phyloP scores from a whole-genome alignment of 257 asterid species.

The Linaria vulgaris region DNA sequence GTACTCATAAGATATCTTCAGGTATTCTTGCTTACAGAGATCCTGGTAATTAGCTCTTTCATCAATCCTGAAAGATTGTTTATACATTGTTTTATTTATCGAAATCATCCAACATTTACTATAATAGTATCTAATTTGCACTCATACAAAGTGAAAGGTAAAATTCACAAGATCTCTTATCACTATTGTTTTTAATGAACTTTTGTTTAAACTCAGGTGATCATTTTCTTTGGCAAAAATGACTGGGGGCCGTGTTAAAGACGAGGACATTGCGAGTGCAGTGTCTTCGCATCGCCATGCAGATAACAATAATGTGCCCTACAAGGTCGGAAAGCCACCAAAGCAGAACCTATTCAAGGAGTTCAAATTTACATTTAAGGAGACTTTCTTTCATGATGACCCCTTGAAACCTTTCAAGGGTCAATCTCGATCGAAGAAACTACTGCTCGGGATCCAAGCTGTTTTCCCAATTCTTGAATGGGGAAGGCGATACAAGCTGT shows the following conservation, averaged over 20 bases:
- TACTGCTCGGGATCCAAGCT: conserved; percentile 45
- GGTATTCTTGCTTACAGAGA: background rate
- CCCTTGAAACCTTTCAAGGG: conserved; percentile 62
- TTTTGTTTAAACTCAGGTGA: background rate
- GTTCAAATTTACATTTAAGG: conserved; percentile 47
- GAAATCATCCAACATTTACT: no score
- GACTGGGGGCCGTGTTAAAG: conserved; percentile 35
- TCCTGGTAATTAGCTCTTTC: conserved; percentile 8
- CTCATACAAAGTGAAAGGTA: background rate
- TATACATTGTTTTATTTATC: no score
- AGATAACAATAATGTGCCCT: conserved; percentile 36
- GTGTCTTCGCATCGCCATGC: conserved; percentile 37
- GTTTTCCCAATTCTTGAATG: conserved; percentile 68
- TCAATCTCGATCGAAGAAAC: conserved; percentile 36
- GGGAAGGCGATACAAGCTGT: conserved; percentile 55
- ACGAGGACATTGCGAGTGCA: conserved; percentile 37
- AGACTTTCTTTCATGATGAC: conserved; percentile 72
- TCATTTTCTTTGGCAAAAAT: conserved; percentile 15
- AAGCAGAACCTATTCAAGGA: conserved; percentile 51
- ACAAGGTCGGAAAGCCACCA: conserved; percentile 63
- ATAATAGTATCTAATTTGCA: no score
- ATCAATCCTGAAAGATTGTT: background rate
- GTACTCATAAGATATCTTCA: background rate
- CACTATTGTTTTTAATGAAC: background rate
- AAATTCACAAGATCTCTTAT: background rate